Base-by-base conservation (phyloP, 352 stramenopile genomes). In the Phytophthora uliginosa region DNA sequence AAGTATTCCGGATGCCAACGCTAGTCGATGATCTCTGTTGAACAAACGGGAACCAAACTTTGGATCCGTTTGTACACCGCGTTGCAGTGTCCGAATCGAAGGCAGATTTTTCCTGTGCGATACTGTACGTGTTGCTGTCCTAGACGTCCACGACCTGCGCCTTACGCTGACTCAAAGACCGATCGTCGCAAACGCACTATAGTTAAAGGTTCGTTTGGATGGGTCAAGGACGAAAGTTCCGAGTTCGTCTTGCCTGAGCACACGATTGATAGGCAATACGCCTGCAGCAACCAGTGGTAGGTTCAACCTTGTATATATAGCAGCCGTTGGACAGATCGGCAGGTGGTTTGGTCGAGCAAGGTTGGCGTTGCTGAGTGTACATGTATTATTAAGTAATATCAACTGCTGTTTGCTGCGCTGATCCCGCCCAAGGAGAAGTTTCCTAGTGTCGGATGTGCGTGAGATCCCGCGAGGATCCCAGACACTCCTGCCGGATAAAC, bases 131-230 rank as follows among this genome's bases (percentile, higher is more conserved):
- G 24, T n/a, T 10, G 22, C 24, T 56, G 50, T 20, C 26, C 24
- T 56, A 12, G 24, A 9, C 20, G 8, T 31, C 9, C n/a, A 50
- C 18, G 45, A 26, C 18, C 18, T 13, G 9, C 18, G 45, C 18
- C 47, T 31, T 28, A 18, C n/a, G 50, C 22, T 36, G 50, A 45
- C 50, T 34, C 50, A 56, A 10, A 50, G 40, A 20, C 18, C 0
- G 42, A 50, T 50, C 42, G 42, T 12, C 42, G 42, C 42, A 50
- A 50, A 50, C 42, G 42, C n/a, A 50, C n/a, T 24, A 24, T 69
- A 63, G 60, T 70, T 3, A 42, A 74, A 45, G n/a, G 51, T 50
- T 54, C 18, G 13, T 22, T 31, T 63, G 31, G 10, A 62, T 71
- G 18, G 15, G 26, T 38, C 12, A 42, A 53, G 24, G 24, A 59